These are phyloP conservation scores for Helichrysum umbraculigerum DNA, from an alignment of 129 eudicot species.

Conservation along the genomic window DNA sequence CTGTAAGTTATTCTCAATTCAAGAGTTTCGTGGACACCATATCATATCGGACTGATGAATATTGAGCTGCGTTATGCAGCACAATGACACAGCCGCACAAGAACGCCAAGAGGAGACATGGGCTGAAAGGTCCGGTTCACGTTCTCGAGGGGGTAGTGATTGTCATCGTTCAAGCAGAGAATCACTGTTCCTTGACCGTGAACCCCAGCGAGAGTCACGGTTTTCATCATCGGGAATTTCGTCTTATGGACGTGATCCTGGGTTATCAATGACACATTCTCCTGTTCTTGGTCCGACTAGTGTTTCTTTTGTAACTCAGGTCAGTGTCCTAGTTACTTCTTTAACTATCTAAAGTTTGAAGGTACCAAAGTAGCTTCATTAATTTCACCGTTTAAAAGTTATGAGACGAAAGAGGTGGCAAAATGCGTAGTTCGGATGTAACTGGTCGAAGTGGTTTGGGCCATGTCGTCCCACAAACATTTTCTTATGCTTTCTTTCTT, in stretches of 20 bases:
- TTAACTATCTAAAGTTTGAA: neutral
- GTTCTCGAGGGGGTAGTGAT: slow-evolving; percentile 42
- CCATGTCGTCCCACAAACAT: neutral
- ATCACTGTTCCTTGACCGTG: slow-evolving; percentile 50
- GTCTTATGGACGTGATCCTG: slow-evolving; percentile 52
- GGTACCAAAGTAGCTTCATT: neutral
- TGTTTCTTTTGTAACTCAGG: slow-evolving; percentile 66
- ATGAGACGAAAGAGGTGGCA: neutral
- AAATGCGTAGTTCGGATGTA: neutral
- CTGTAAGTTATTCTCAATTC: slow-evolving; percentile 40
- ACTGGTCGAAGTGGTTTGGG: neutral
- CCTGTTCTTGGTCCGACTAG: slow-evolving; percentile 38
- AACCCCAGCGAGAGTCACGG: slow-evolving; percentile 50
- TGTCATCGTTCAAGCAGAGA: slow-evolving; percentile 48
- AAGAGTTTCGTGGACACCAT: neutral
- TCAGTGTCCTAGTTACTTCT: slow-evolving; percentile 17
- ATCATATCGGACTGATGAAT: neutral
- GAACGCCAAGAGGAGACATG: slow-evolving; percentile 46
- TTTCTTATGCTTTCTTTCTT: neutral
- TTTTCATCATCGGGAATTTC: slow-evolving; percentile 41
- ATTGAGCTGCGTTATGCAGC: slow-evolving; percentile 31
- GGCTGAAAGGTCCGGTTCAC: slow-evolving; percentile 50
- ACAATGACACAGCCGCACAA: slow-evolving; percentile 38
- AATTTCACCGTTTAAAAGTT: neutral
- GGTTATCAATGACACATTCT: slow-evolving; percentile 39